Evolutionary conservation across 2,329 filamentous ascomycete genomes (phyloP).

Genomic region (Phaeomoniella chlamydospora): DNA sequence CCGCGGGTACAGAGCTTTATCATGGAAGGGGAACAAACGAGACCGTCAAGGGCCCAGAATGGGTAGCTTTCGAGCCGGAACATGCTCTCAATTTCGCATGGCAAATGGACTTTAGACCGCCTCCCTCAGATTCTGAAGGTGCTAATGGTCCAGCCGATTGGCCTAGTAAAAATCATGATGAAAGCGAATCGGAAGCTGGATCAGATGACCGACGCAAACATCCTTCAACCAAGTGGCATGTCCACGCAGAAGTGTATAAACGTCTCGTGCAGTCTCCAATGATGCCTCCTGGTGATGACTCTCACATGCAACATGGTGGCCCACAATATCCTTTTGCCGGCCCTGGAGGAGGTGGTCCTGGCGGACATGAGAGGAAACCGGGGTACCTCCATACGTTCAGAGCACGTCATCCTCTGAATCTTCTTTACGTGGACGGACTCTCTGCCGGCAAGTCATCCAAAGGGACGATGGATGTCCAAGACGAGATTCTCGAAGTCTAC

Average conservation of each 20-base stretch:
- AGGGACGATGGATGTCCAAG: conserved; percentile 56
- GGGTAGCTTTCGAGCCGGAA: conserved; percentile 65
- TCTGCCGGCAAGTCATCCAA: conserved; percentile 49
- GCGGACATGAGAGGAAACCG: conserved; percentile 4
- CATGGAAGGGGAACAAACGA: conserved; percentile 40
- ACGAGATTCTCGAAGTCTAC: conserved; percentile 40
- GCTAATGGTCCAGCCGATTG: conserved; percentile 2
- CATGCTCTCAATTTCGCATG: conserved; percentile 54
- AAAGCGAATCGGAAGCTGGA: background rate
- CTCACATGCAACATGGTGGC: background rate
- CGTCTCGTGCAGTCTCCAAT: background rate
- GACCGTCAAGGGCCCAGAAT: conserved; percentile 43
- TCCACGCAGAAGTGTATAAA: background rate
- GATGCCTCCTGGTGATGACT: background rate
- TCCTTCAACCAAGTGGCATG: background rate
- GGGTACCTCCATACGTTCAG: conserved; percentile 57
- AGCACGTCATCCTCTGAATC: conserved; percentile 39
- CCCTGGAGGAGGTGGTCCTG: background rate
- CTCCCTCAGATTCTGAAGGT: background rate
- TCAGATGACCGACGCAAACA: background rate
- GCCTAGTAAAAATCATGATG: background rate
- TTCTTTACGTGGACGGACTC: conserved; percentile 59
- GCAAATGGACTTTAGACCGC: conserved; percentile 1
- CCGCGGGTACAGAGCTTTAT: conserved; percentile 50
- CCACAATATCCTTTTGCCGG: background rate